Evolutionary conservation across 306 rosid genomes (phyloP), one percentile per base, ranked within the genome.

Genomic region (Cucurbita moschata): DNA sequence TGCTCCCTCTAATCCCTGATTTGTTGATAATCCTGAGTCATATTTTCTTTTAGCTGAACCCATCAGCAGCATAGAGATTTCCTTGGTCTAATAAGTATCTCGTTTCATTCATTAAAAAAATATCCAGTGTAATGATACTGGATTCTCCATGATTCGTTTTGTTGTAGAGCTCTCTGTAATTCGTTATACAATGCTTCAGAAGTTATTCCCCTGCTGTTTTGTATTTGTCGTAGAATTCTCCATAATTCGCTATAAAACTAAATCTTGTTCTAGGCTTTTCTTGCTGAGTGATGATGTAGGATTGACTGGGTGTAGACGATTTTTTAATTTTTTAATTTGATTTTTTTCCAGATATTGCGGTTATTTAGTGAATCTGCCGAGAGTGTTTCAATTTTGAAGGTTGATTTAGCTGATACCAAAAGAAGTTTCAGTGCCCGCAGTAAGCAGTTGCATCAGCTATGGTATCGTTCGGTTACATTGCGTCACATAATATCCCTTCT

Each of bases 381-480:
- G 79, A 85, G 89, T 79, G 65, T 95, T 66, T 70, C 79, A 60
- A 90, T 84, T 80, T 73, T 95, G 73, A 95, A 91, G 83, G 91
- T 85, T 79, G 99, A 91, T 89, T 89, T 91, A 82, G 91, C 86
- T 5, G 97, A 91, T 79, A 92, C 99, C 52, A 95, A 91, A 82
- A 88, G 74, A 77, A 85, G 79, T 62, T 91, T 95, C 64, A 95
- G 99, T 83, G 91, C 86, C 39, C 99, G 96, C 84, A 95, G 78
- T 81, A 95, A 95, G 77, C 99, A 95, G 75, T 85, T 95, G 82
- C 99, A 95, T 85, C 99, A 95, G 85, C 82, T 95, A 78, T 95
- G 99, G 99, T 91, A 89, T 84, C 97, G 97, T 50, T 95, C 99
- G 4, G 99, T 95, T 73, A 95, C 97, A 11, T 72, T 95, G 86